Evolutionary conservation across 2,329 filamentous ascomycete species (phyloP).

Genomic region (Fusarium sp.): DNA sequence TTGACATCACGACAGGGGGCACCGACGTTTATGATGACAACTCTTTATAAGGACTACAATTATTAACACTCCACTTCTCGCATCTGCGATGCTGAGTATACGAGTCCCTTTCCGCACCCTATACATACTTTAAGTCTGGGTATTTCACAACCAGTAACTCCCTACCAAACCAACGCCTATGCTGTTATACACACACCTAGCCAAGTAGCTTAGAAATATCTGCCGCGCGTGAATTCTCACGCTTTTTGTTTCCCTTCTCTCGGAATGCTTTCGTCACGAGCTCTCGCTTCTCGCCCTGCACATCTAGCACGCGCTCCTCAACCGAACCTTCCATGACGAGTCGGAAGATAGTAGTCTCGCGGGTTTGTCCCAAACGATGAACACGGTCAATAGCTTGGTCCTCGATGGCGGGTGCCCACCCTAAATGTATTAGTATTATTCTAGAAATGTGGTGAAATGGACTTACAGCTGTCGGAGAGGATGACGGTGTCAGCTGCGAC

Average conservation of each 20-base stretch:
- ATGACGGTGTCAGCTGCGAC: conserved; percentile 89
- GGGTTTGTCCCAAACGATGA: conserved; percentile 84
- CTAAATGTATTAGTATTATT: conserved; percentile 44
- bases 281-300: conserved; percentile 83
- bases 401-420: conserved; percentile 95
- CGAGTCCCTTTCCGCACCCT: neutral
- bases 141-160: conserved; percentile 6
- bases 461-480: conserved; percentile 78
- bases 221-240: conserved; percentile 68
- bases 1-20: neutral
- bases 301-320: conserved; percentile 82
- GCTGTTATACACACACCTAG: conserved; percentile 19
- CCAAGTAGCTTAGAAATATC: conserved; percentile 64
- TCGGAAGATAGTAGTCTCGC: conserved; percentile 82
- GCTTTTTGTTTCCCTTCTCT: conserved; percentile 72
- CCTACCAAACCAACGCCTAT: neutral
- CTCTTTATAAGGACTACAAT: neutral
- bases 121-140: neutral
- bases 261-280: conserved; percentile 83
- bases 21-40: neutral
- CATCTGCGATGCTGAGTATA: neutral
- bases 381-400: conserved; percentile 92
- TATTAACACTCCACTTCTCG: neutral
- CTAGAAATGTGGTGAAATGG: neutral
- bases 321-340: conserved; percentile 84